Conservation (phyloP, 345 rosid species). For the Mercurialis annua region DNA sequence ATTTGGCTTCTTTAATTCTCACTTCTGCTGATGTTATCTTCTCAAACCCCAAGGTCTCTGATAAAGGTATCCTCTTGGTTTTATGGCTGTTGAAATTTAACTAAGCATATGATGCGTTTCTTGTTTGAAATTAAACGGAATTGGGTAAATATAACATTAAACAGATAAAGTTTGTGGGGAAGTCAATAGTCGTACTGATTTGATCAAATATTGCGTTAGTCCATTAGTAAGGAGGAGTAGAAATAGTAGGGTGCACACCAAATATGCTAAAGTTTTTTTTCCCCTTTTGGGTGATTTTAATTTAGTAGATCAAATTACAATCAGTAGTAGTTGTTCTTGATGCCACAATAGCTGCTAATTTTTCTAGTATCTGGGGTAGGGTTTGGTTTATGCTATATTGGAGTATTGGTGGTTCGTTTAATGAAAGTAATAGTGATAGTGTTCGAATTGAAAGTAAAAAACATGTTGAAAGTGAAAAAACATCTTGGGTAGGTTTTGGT, state of each 20-base stretch:
- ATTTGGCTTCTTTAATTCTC: slow-evolving; percentile 77
- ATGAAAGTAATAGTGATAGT: not conserved
- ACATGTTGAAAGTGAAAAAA: not conserved
- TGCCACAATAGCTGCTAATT: not conserved
- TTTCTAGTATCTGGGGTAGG: not conserved
- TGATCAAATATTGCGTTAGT: too few relatives aligned
- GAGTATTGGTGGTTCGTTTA: not conserved
- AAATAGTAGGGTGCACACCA: too few relatives aligned
- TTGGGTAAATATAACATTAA: not conserved
- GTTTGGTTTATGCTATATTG: not conserved
- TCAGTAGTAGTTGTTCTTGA: too few relatives aligned
- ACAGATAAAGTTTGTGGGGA: too few relatives aligned
- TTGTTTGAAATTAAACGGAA: not conserved
- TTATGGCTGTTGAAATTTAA: not conserved
- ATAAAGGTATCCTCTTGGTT: slow-evolving; percentile 54
- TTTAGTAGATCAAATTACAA: not conserved
- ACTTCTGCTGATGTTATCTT: slow-evolving; percentile 84
- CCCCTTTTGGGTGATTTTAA: not conserved
- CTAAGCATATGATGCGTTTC: not conserved
- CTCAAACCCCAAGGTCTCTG: slow-evolving; percentile 67
- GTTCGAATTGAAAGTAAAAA: not conserved
- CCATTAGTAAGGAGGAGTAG: too few relatives aligned
- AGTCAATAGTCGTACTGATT: too few relatives aligned
- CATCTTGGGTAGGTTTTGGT: too few relatives aligned
- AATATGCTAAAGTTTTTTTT: not conserved